Evolutionary conservation across 2,329 filamentous ascomycete genomes (phyloP).

Genomic region (Paecilomyces formosus): DNA sequence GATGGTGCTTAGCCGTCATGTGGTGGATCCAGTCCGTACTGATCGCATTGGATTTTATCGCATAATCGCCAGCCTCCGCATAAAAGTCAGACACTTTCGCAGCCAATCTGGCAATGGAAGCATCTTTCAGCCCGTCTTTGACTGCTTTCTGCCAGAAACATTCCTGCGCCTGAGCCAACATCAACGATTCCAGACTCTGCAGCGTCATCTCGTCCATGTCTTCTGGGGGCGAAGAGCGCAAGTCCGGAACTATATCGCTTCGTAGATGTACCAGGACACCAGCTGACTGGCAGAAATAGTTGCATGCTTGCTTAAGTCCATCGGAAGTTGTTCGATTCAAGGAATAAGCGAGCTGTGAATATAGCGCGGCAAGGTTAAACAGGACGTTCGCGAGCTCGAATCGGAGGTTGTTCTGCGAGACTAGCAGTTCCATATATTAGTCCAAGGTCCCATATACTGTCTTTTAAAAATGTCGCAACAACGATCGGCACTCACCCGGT

Average conservation of each 20-base stretch:
- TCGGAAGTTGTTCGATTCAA: slow-evolving; percentile 71
- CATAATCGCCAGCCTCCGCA: slow-evolving; percentile 72
- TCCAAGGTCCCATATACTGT: background rate
- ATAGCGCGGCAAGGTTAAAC: slow-evolving; percentile 88
- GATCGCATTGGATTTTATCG: slow-evolving; percentile 80
- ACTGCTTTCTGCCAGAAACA: slow-evolving; percentile 98
- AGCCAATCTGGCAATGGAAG: slow-evolving; percentile 82
- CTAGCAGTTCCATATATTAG: slow-evolving; percentile 16
- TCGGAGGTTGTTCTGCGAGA: slow-evolving; percentile 58
- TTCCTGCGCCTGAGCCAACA: slow-evolving; percentile 90
- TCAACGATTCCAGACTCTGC: slow-evolving; percentile 71
- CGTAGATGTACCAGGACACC: slow-evolving; percentile 77
- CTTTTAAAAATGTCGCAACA: background rate
- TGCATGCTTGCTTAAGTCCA: slow-evolving; percentile 78
- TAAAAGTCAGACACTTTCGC: slow-evolving; percentile 90
- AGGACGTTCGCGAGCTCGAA: slow-evolving; percentile 88
- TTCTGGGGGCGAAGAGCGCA: slow-evolving; percentile 78
- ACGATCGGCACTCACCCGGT: slow-evolving; percentile 40
- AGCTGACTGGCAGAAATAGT: slow-evolving; percentile 81
- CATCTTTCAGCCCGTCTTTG: slow-evolving; percentile 87
- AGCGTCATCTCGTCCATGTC: slow-evolving; percentile 91
- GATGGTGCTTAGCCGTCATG: slow-evolving; percentile 92
- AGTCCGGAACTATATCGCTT: slow-evolving; percentile 67
- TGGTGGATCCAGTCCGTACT: slow-evolving; percentile 97
- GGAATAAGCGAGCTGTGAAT: slow-evolving; percentile 81